Percentiles rank a stretch among this genome's conserved stretches.
Evolutionary conservation across 305 asterid genomes (phyloP).

Genomic region (Withania somnifera): DNA sequence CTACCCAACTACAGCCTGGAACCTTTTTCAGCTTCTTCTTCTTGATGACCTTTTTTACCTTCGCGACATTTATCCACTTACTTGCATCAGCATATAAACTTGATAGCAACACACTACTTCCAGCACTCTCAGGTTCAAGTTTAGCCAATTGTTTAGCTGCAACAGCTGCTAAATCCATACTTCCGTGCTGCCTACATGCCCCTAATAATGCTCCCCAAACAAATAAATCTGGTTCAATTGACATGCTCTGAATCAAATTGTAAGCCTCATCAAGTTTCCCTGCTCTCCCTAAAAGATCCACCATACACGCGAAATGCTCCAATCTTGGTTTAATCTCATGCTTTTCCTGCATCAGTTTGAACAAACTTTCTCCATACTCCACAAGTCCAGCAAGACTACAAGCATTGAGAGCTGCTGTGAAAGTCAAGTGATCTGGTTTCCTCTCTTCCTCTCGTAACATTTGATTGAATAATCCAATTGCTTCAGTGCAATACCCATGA

Average conservation of each 20-base stretch:
- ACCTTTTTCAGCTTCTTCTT: constrained; percentile 36
- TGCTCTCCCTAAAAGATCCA: constrained; percentile 58
- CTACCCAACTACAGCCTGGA: constrained; percentile 51
- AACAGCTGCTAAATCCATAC: constrained; percentile 42
- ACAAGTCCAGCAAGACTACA: constrained; percentile 55
- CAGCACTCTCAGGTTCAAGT: constrained; percentile 60
- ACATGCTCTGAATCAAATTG: constrained; percentile 35
- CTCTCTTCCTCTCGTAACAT: constrained; percentile 35
- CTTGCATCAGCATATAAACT: constrained; percentile 35
- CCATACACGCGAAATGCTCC: constrained; percentile 78
- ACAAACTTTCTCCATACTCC: constrained; percentile 40
- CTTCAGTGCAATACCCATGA: constrained; percentile 47
- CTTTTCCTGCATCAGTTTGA: constrained; percentile 43
- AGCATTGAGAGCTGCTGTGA: constrained; percentile 61
- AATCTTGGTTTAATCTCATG: constrained; percentile 41
- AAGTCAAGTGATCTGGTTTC: constrained; percentile 53
- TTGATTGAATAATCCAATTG: constrained; percentile 41
- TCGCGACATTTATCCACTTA: constrained; percentile 40
- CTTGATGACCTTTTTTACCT: constrained; percentile 42
- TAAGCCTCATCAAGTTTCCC: constrained; percentile 54
- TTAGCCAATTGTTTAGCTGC: constrained; percentile 38
- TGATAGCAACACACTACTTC: constrained; percentile 37
- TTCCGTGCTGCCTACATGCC: constrained; percentile 50
- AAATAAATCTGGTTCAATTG: constrained; percentile 41
- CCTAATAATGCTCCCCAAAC: constrained; percentile 80